Percentiles rank a stretch among this genome's conserved stretches.
These are phyloP conservation scores for Chaetomiaceae sp. DNA, from an alignment of 2,329 filamentous ascomycete genomes.

Conservation along the genomic window DNA sequence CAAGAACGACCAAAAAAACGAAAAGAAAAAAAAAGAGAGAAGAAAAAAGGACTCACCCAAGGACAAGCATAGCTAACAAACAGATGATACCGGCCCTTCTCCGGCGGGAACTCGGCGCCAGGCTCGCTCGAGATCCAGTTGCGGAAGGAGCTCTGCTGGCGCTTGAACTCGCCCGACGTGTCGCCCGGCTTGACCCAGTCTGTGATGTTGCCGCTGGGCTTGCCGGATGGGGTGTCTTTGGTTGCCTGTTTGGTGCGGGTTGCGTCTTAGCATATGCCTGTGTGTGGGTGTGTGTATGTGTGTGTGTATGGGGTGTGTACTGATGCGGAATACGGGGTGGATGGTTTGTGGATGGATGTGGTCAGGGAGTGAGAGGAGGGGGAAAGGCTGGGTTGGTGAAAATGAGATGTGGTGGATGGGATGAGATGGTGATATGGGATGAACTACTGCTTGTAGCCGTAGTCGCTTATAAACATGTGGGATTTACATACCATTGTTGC, in stretches of 20 bases:
- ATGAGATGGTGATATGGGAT: too few species aligned
- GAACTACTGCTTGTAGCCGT: too few species aligned
- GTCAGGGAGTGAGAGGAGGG: too few species aligned
- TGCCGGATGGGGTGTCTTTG: constrained; percentile 23
- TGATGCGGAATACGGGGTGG: too few species aligned
- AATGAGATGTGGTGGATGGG: too few species aligned
- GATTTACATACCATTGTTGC: too few species aligned
- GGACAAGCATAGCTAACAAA: constrained; percentile 94
- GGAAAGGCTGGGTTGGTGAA: too few species aligned
- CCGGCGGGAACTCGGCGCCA: constrained; percentile 71
- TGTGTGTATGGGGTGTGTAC: too few species aligned
- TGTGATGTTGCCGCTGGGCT: constrained; percentile 57
- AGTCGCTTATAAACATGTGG: too few species aligned
- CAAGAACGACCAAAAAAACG: too few species aligned
- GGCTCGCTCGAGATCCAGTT: constrained; percentile 69
- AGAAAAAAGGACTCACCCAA: constrained; percentile 51
- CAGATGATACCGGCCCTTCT: constrained; percentile 88
- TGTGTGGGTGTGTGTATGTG: neutral
- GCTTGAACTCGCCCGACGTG: constrained; percentile 87
- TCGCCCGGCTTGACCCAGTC: constrained; percentile 77
- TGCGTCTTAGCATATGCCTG: too few species aligned
- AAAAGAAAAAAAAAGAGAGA: neutral
- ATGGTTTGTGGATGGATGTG: too few species aligned
- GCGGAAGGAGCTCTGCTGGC: constrained; percentile 77
- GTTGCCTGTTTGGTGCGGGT: constrained; percentile 4